Conservation (phyloP, 176 grass and related monocot species). For the Oryza rufipogon region DNA sequence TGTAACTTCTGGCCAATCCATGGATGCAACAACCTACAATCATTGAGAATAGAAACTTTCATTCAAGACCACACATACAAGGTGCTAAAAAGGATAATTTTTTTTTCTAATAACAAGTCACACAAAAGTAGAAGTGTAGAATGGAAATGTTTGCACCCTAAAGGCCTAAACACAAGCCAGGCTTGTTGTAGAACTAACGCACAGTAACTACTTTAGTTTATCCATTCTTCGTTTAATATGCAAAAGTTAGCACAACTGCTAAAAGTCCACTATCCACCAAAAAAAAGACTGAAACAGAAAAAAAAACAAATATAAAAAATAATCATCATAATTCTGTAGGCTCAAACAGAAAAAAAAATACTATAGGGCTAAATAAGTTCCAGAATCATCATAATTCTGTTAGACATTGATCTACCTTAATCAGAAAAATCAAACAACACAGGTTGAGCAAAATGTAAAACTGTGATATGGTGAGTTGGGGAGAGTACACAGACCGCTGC, state of each 20-base stretch:
- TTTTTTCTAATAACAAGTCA: not conserved
- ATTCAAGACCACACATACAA: not conserved
- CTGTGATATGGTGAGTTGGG: not conserved
- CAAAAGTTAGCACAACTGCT: not conserved
- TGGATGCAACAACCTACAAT: slow-evolving; percentile 78
- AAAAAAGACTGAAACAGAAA: slow-evolving; percentile 2
- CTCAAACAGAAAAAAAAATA: no score
- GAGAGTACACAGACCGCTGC: slow-evolving; percentile 53
- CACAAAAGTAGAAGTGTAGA: not conserved
- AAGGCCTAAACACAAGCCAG: not conserved
- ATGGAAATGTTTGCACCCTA: not conserved
- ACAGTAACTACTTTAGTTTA: not conserved
- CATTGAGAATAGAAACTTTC: not conserved
- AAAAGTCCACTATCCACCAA: not conserved
- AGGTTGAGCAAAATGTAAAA: not conserved
- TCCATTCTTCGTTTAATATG: not conserved
- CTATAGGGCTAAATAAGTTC: not conserved
- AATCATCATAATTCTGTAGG: not conserved
- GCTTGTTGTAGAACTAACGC: not conserved
- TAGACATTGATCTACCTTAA: not conserved
- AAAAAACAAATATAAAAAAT: not conserved
- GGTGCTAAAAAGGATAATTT: slow-evolving; percentile 3
- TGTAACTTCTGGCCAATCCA: slow-evolving; percentile 85
- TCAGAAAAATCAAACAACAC: not conserved
- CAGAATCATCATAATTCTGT: not conserved